Percentiles rank a stretch among this genome's conserved stretches.
These are phyloP conservation scores for Sporothrix brasiliensis DNA, from an alignment of 2,329 filamentous ascomycete species.

Conservation along the genomic window DNA sequence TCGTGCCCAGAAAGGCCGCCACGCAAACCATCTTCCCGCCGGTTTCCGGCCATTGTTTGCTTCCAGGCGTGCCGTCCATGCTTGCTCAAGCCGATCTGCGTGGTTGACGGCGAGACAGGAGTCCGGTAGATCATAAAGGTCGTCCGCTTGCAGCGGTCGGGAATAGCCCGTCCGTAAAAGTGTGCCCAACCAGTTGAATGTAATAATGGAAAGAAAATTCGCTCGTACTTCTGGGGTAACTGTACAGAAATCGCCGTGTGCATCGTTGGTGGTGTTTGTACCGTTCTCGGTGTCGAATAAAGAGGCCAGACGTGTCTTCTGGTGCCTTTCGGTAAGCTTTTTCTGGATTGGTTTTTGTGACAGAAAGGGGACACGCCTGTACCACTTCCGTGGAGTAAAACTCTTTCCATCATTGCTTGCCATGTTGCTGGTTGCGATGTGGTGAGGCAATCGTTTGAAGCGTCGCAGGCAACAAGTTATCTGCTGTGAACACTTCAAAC, in stretches of 20 bases:
- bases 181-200: conserved; percentile 38
- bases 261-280: background rate
- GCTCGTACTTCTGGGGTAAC: conserved; percentile 36
- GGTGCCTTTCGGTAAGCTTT: conserved; percentile 31
- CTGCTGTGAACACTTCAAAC: background rate
- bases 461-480: background rate
- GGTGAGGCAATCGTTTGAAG: background rate
- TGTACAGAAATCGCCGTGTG: conserved; percentile 27
- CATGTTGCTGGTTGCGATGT: conserved; percentile 34
- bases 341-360: conserved; percentile 39
- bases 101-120: conserved; percentile 34
- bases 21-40: conserved; percentile 25
- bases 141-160: conserved; percentile 37
- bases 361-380: conserved; percentile 41
- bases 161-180: conserved; percentile 37
- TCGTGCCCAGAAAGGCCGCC: conserved; percentile 40
- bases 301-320: conserved; percentile 6
- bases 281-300: conserved; percentile 26
- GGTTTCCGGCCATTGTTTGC: conserved; percentile 31
- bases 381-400: conserved; percentile 42
- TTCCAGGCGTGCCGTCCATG: conserved; percentile 36
- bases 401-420: conserved; percentile 37
- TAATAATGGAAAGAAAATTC: conserved; percentile 36
- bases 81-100: conserved; percentile 37
- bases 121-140: conserved; percentile 35